Conservation (phyloP, 202 grass and related monocot species). For the Brachypodium distachyon region DNA sequence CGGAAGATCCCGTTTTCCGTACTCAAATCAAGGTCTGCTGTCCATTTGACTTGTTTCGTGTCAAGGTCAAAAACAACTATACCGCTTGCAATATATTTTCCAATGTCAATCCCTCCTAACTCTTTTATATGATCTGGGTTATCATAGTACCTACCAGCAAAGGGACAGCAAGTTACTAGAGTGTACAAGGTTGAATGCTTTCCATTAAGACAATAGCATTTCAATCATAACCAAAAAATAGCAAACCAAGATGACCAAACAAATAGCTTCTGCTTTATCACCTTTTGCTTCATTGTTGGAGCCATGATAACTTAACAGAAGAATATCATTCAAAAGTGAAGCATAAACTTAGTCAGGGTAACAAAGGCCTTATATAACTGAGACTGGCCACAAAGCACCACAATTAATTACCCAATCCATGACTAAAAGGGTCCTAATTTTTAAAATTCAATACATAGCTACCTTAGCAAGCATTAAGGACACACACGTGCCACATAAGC, state of each 20-base stretch:
- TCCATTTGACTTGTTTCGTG: constrained; percentile 87
- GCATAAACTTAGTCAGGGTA: neutral
- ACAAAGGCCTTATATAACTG: constrained; percentile 7
- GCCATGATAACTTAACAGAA: neutral
- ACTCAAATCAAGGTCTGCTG: constrained; percentile 78
- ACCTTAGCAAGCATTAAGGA: neutral
- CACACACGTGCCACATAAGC: neutral
- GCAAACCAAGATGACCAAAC: constrained; percentile 13
- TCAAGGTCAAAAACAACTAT: constrained; percentile 97
- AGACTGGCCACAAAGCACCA: neutral
- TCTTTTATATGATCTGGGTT: constrained; percentile 56
- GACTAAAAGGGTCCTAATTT: neutral
- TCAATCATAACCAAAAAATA: constrained; percentile 4
- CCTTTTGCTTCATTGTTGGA: neutral
- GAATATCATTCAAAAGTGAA: neutral
- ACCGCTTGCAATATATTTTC: constrained; percentile 84
- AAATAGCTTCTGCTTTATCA: neutral
- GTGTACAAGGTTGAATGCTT: neutral
- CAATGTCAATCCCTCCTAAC: constrained; percentile 70
- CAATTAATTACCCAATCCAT: neutral
- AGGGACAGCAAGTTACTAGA: neutral
- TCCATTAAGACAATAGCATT: neutral
- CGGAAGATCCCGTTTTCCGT: constrained; percentile 58
- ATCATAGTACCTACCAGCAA: constrained; percentile 66
- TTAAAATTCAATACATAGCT: neutral